Evolutionary conservation across 179 eudicot species (phyloP), one percentile per base, ranked within the genome.

Genomic region (Spinacia oleracea): DNA sequence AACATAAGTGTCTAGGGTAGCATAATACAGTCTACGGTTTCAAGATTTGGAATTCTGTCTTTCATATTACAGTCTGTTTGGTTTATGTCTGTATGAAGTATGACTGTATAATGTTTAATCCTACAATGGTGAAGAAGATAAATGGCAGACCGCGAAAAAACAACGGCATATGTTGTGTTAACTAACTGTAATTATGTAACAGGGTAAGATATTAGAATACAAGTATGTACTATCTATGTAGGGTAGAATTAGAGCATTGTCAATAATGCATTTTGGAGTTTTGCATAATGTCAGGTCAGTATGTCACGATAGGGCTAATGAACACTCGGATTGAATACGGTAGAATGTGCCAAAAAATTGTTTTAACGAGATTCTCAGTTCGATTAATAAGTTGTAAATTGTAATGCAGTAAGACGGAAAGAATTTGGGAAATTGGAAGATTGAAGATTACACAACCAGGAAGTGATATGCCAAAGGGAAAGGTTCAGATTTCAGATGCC

Each of bases 401-500:
- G 12, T 25, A 8, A 25, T 74, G 45, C 5, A 55, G 2, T 48
- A 16, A n/a, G n/a, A n/a, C n/a, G 20, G 66, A 35, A 60, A 0
- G 34, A 74, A 78, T 79, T 68, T 63, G 73, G 32, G 40, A n/a
- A n/a, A 6, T 38, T 38, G 40, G 6, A 50, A 71, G 75, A 60
- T 50, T 62, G 76, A 45, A 81, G 74, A 68, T 46, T 42, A 76
- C 73, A 35, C 70, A 77, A 70, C 77, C 45, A 43, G 18, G 56
- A 23, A 63, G 68, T 65, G 34, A 78, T 34, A 66, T 31, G 43
- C 62, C 11, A 42, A 38, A 48, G 58, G 40, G 48, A 51, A 70
- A 70, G 66, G 68, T 43, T 73, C 11, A 60, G 84, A 82, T 86
- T 43, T 73, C 11, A 60, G 88, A 53, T 20, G 23, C 86, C 82